Base-by-base conservation (phyloP, 106 monocot genomes). In the Triglochin maritima region DNA sequence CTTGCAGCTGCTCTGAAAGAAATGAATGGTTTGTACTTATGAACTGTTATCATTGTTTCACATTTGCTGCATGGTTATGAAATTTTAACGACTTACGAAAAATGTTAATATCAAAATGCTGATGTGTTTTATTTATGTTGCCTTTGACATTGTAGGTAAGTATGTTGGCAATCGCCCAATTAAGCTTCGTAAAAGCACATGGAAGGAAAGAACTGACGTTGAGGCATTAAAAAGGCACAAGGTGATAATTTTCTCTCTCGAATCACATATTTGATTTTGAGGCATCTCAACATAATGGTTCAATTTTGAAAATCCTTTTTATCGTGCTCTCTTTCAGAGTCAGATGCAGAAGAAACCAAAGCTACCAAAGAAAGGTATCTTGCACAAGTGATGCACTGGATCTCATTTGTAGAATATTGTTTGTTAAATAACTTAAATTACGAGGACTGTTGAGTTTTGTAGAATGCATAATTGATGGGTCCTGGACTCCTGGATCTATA, bases 151-250 rank as follows among this genome's bases (percentile, higher is more conserved):
- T 76, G 7, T 62, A 95, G 95, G 95, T 9, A 95, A 95, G 60
- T 95, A 95, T 75, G 95, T 95, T 65, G 95, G 95, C 3, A 95
- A 90, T 59, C 80, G 90, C 13, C 95, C 95, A 9, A 90, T 95
- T 41, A 95, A 95, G 62, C 78, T 90, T 71, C 83, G 90, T 10
- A 95, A 95, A 73, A 95, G 95, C 67, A 90, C 73, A 52, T 95
- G 95, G 95, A 90, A 87, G 74, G 95, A 95, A 50, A 85, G 95
- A 69, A 95, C 90, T 59, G 90, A 95, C 76, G 68, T 54, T 65
- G 95, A 95, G 11, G 95, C 95, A 63, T 62, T 87, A 53, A 79
- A 80, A 72, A 87, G 85, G 71, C 95, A 95, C 56, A 95, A 85
- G 90, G 90, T 83, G 47, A 41, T 12, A 7, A 46, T 17, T 51